Evolutionary conservation across 441 rosid species (phyloP).

Genomic region (Bruguiera hainesii): DNA sequence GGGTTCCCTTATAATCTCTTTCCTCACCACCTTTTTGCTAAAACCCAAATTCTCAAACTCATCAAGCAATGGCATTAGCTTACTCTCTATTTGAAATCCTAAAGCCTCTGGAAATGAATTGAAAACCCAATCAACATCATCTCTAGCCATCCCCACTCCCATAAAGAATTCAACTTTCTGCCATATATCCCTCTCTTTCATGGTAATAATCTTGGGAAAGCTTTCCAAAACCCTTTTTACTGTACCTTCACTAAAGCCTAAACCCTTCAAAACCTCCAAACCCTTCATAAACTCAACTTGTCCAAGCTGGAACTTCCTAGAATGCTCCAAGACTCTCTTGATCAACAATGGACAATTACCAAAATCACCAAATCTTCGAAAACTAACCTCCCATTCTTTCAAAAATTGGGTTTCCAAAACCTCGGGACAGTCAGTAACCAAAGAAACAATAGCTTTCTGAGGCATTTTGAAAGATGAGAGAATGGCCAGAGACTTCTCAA

Average conservation of each 20-base stretch:
- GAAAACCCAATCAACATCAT: slow-evolving; percentile 45
- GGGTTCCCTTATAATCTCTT: slow-evolving; percentile 61
- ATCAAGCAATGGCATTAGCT: slow-evolving; percentile 50
- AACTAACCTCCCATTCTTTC: slow-evolving; percentile 48
- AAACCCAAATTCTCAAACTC: slow-evolving; percentile 63
- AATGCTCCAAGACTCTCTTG: slow-evolving; percentile 42
- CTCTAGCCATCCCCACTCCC: slow-evolving; percentile 35
- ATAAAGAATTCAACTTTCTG: slow-evolving; percentile 48
- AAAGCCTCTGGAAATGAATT: slow-evolving; percentile 45
- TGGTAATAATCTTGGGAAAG: slow-evolving; percentile 45
- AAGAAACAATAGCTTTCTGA: slow-evolving; percentile 41
- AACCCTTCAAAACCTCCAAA: slow-evolving; percentile 38
- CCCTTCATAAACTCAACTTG: slow-evolving; percentile 40
- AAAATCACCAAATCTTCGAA: slow-evolving; percentile 24
- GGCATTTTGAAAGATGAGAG: slow-evolving; percentile 57
- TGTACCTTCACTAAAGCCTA: slow-evolving; percentile 53
- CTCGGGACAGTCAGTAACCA: slow-evolving; percentile 57
- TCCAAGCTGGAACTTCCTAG: slow-evolving; percentile 42
- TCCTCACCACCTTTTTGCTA: slow-evolving; percentile 33
- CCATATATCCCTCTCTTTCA: slow-evolving; percentile 41
- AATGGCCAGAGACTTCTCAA: slow-evolving; percentile 51
- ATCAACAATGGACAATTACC: slow-evolving; percentile 36
- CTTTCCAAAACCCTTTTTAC: slow-evolving; percentile 44
- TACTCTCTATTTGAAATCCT: slow-evolving; percentile 46
- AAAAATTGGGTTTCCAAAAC: slow-evolving; percentile 52